Evolutionary conservation across 257 asterid genomes (phyloP).

Genomic region (Dorcoceras hygrometricum): DNA sequence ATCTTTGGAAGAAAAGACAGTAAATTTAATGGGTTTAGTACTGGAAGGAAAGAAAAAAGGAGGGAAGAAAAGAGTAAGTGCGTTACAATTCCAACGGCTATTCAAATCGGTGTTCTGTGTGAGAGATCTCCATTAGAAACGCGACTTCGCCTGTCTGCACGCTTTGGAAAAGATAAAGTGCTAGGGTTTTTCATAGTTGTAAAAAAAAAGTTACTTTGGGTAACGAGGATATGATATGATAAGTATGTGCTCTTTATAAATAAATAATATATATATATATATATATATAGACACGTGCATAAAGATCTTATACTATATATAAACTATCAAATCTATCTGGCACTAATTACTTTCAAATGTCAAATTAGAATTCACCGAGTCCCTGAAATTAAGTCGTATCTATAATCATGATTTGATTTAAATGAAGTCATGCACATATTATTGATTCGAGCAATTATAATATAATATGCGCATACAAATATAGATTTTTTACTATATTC

Average conservation of each 20-base stretch:
- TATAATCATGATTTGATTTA: too few relatives aligned
- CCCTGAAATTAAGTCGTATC: not conserved
- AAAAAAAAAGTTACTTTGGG: too few relatives aligned
- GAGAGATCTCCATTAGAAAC: constrained; percentile 36
- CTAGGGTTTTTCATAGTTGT: constrained; percentile 47
- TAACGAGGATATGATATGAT: too few relatives aligned
- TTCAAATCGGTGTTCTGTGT: constrained; percentile 28
- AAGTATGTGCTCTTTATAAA: too few relatives aligned
- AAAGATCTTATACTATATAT: too few relatives aligned
- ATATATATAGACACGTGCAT: too few relatives aligned
- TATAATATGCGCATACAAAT: too few relatives aligned
- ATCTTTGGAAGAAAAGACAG: constrained; percentile 4
- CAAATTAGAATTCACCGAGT: too few relatives aligned
- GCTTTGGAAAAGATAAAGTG: constrained; percentile 31
- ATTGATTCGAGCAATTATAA: not conserved
- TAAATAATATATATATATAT: too few relatives aligned
- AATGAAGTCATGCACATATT: too few relatives aligned
- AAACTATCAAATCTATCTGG: too few relatives aligned
- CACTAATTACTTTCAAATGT: not conserved
- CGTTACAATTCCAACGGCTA: constrained; percentile 27
- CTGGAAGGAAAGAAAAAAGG: constrained; percentile 19
- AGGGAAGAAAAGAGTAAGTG: constrained; percentile 26
- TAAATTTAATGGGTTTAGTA: not conserved
- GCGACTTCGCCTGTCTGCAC: constrained; percentile 35
- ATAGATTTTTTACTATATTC: not conserved